phyloP scores from a whole-genome alignment of 108 stramenopile genomes.

The Pseudonitzschia multiseries region DNA sequence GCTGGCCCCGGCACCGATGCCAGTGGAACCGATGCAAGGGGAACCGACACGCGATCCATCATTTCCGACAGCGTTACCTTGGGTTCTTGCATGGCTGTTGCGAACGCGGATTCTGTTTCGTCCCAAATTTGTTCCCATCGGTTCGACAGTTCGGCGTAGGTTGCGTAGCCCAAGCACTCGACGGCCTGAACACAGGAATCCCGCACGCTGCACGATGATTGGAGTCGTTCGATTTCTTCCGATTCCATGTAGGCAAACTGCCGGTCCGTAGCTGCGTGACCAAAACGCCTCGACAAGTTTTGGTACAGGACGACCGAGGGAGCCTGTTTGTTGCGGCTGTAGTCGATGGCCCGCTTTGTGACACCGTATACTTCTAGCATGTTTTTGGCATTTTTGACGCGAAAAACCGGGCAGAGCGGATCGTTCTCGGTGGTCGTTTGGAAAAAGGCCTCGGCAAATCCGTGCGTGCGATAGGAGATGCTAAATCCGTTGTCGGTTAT shows the following conservation, averaged over 20 bases:
- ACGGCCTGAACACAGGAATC: constrained; percentile 58
- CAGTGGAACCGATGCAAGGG: constrained; percentile 27
- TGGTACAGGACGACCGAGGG: constrained; percentile 68
- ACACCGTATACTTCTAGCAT: constrained; percentile 72
- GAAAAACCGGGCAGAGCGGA: constrained; percentile 54
- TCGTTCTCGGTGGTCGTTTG: constrained; percentile 13
- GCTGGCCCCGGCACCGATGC: no score
- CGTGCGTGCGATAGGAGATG: constrained; percentile 66
- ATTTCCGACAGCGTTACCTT: constrained; percentile 70
- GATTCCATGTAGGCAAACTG: constrained; percentile 66
- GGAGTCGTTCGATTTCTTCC: constrained; percentile 10
- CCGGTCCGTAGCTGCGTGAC: constrained; percentile 88
- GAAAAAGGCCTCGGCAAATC: constrained; percentile 60
- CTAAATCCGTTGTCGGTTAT: constrained; percentile 80
- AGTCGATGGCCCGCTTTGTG: constrained; percentile 54
- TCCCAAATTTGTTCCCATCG: constrained; percentile 57
- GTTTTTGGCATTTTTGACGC: constrained; percentile 60
- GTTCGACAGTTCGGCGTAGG: constrained; percentile 47
- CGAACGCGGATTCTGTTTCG: constrained; percentile 45
- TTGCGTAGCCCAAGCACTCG: constrained; percentile 45
- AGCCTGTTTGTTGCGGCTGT: constrained; percentile 54
- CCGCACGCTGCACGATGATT: constrained; percentile 46
- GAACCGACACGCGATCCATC: constrained; percentile 56
- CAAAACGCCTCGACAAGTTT: constrained; percentile 72
- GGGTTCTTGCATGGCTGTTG: constrained; percentile 62